Evolutionary conservation across 2,329 filamentous ascomycete genomes (phyloP).

Genomic region (Tolypocladium ovalisporum): DNA sequence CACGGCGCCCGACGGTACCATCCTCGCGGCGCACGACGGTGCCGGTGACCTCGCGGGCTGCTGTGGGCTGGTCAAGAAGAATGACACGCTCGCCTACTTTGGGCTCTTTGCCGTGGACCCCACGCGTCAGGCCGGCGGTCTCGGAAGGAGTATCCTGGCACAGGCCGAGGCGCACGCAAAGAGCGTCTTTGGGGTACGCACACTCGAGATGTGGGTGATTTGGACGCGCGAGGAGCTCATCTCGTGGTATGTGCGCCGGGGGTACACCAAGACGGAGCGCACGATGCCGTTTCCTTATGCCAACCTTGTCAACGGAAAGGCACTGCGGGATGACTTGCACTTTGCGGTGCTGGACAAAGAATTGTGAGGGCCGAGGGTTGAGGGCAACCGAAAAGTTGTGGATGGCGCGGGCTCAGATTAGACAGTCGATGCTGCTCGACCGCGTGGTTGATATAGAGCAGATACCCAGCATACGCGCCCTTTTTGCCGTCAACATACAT

Average conservation of each 20-base stretch:
- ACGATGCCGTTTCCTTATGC: constrained; percentile 30
- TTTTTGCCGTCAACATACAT: neutral
- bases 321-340: constrained; percentile 30
- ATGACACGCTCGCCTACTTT: constrained; percentile 25
- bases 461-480: neutral
- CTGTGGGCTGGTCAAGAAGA: constrained; percentile 27
- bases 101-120: constrained; percentile 38
- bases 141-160: constrained; percentile 29
- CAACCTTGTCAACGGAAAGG: constrained; percentile 21
- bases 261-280: constrained; percentile 28
- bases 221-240: constrained; percentile 31
- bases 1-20: constrained; percentile 19
- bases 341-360: constrained; percentile 31
- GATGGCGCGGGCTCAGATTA: neutral
- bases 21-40: constrained; percentile 25
- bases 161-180: constrained; percentile 27
- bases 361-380: constrained; percentile 6
- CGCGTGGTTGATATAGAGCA: neutral
- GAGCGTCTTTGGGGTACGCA: constrained; percentile 17
- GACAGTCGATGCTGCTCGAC: neutral
- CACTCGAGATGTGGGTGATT: constrained; percentile 34
- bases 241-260: constrained; percentile 31
- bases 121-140: constrained; percentile 27
- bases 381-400: neutral
- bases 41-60: constrained; percentile 24